phyloP scores from a whole-genome alignment of 306 rosid species.

The Cicer judaicum region DNA sequence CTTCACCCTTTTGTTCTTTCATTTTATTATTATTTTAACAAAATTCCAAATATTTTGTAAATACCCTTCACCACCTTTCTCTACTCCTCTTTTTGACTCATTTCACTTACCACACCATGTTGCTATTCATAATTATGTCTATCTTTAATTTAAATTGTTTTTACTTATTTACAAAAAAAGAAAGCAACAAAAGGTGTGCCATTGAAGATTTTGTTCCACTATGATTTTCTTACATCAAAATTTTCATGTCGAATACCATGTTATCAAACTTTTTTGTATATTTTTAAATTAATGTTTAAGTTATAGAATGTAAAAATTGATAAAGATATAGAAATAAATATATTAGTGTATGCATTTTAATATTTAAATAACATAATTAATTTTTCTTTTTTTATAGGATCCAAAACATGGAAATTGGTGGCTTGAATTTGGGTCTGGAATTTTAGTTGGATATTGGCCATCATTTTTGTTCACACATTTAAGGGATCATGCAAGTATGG shows the following conservation, averaged over 20 bases:
- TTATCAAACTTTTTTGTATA: too few species aligned
- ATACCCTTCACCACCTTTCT: conserved; percentile 37
- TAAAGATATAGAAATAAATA: too few species aligned
- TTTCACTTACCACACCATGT: conserved; percentile 47
- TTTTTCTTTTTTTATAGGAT: conserved; percentile 55
- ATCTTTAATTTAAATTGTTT: conserved; percentile 35
- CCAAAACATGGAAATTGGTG: conserved; percentile 98
- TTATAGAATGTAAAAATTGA: too few species aligned
- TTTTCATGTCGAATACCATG: too few species aligned
- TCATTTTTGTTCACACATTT: conserved; percentile 83
- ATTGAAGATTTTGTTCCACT: conserved; percentile 35
- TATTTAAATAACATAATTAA: too few species aligned
- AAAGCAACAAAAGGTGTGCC: conserved; percentile 16
- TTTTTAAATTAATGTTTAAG: too few species aligned
- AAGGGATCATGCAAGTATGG: conserved; percentile 83
- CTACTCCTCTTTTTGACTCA: conserved; percentile 49
- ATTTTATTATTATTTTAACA: conserved; percentile 41
- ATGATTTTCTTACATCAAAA: too few species aligned
- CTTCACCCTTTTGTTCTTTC: conserved; percentile 34
- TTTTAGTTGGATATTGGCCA: conserved; percentile 93
- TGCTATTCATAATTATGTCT: conserved; percentile 59
- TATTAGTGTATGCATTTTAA: too few species aligned
- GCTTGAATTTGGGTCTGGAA: conserved; percentile 83
- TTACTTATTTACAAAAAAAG: conserved; percentile 20
- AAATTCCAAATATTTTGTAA: conserved; percentile 28